These are phyloP conservation scores for Trichoderma harzianum DNA, from an alignment of 2,329 filamentous ascomycete species.

Conservation along the genomic window DNA sequence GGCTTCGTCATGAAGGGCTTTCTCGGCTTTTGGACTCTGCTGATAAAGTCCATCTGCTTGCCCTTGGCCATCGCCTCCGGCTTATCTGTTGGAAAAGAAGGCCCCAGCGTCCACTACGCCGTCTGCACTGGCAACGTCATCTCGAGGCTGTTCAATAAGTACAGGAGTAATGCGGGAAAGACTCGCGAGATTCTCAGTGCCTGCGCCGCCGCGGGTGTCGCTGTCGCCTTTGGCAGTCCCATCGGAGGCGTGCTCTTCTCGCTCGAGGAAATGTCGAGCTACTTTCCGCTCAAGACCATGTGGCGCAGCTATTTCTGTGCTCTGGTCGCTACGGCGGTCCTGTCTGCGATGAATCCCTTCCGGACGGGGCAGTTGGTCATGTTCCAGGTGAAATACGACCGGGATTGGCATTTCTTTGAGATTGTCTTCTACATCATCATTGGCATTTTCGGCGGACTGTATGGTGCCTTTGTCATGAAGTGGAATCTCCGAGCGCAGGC, in stretches of 20 bases:
- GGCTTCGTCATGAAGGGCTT: constrained; percentile 99
- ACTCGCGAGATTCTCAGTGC: constrained; percentile 93
- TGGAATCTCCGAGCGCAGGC: constrained; percentile 91
- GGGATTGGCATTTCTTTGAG: constrained; percentile 97
- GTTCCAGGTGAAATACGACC: constrained; percentile 96
- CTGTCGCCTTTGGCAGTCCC: constrained; percentile 93
- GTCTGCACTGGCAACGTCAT: constrained; percentile 98
- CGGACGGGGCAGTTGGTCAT: constrained; percentile 96
- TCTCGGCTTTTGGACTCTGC: constrained; percentile 81
- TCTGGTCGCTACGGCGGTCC: constrained; percentile 84
- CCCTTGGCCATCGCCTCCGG: constrained; percentile 92
- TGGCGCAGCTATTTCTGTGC: constrained; percentile 99
- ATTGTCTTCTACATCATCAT: constrained; percentile 87
- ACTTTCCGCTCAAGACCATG: constrained; percentile 95
- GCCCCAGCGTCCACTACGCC: constrained; percentile 97
- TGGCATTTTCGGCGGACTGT: constrained; percentile 89
- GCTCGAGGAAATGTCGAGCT: constrained; percentile 93
- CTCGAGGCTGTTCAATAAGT: constrained; percentile 88
- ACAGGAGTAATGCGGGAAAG: constrained; percentile 86
- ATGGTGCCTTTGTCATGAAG: constrained; percentile 95
- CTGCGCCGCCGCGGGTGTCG: constrained; percentile 90
- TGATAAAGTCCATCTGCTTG: constrained; percentile 90
- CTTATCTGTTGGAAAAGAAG: constrained; percentile 93
- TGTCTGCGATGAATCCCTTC: constrained; percentile 97
- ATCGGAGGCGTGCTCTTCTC: constrained; percentile 97